Conservation (phyloP, 805 yeast genomes). For the Candida silvicultrix region DNA sequence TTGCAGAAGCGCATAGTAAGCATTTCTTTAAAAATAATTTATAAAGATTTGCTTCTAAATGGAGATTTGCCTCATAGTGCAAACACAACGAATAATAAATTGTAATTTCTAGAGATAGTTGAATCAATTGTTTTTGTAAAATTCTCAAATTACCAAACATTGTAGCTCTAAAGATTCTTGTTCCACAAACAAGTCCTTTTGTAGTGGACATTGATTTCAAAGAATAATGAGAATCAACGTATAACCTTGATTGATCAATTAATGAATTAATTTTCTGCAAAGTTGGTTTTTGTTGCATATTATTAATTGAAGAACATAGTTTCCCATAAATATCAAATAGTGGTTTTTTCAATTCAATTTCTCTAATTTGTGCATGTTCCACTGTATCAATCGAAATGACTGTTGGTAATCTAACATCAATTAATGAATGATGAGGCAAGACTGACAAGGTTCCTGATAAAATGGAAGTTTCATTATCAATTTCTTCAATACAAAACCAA, state of each 20-base stretch:
- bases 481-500: constrained; percentile 11
- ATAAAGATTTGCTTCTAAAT: constrained; percentile 5
- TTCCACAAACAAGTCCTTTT: constrained; percentile 1
- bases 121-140: constrained; percentile 5
- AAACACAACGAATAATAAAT: constrained; percentile 6
- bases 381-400: constrained; percentile 6
- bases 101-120: constrained; percentile 7
- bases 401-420: constrained; percentile 13
- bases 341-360: neutral
- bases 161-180: constrained; percentile 5
- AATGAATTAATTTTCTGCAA: constrained; percentile 3
- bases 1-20: neutral
- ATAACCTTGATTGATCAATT: constrained; percentile 5
- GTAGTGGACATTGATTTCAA: neutral
- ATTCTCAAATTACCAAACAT: constrained; percentile 7
- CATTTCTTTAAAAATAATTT: constrained; percentile 5
- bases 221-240: constrained; percentile 7
- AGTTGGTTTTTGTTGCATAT: constrained; percentile 5
- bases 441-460: constrained; percentile 9
- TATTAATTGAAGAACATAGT: constrained; percentile 8
- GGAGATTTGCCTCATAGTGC: constrained; percentile 11
- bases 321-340: constrained; percentile 5
- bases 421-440: constrained; percentile 4
- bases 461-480: constrained; percentile 8
- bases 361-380: constrained; percentile 9